These are phyloP conservation scores for Colletotrichum musicola DNA, from an alignment of 2,329 filamentous ascomycete species.

Conservation along the genomic window DNA sequence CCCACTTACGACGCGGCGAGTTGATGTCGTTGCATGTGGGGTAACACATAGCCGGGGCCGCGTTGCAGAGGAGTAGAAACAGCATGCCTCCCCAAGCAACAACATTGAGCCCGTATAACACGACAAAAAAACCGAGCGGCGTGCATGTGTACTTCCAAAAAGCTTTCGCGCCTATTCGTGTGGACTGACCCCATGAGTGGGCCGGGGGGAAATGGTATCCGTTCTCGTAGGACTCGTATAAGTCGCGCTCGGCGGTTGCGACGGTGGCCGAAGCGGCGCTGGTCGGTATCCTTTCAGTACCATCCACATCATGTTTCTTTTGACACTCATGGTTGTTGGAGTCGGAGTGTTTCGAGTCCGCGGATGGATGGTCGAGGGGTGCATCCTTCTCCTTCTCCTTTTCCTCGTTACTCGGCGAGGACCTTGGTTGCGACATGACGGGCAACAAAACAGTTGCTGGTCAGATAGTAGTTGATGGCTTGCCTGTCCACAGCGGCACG, in stretches of 20 bases:
- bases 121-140: constrained; percentile 80
- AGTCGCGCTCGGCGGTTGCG: constrained; percentile 27
- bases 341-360: constrained; percentile 20
- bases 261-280: constrained; percentile 25
- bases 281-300: constrained; percentile 24
- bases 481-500: too few relatives aligned
- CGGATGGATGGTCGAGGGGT: constrained; percentile 15
- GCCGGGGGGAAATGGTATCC: constrained; percentile 75
- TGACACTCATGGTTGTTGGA: not conserved
- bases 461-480: not conserved
- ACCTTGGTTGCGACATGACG: constrained; percentile 21
- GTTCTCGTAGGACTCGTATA: constrained; percentile 56
- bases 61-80: constrained; percentile 85
- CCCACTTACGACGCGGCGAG: constrained; percentile 84
- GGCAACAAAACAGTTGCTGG: not conserved
- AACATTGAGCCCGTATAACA: constrained; percentile 84
- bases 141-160: constrained; percentile 83
- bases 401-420: constrained; percentile 14
- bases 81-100: constrained; percentile 94
- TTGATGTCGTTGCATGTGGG: constrained; percentile 78
- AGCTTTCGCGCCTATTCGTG: constrained; percentile 67
- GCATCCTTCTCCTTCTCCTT: constrained; percentile 20
- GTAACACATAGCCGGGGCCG: constrained; percentile 78
- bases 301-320: constrained; percentile 18
- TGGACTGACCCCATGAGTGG: constrained; percentile 70